A percentile compares a stretch with the other conserved stretches of the same genome.
phyloP scores from a whole-genome alignment of 257 asterid genomes.

The Lantana camara region DNA sequence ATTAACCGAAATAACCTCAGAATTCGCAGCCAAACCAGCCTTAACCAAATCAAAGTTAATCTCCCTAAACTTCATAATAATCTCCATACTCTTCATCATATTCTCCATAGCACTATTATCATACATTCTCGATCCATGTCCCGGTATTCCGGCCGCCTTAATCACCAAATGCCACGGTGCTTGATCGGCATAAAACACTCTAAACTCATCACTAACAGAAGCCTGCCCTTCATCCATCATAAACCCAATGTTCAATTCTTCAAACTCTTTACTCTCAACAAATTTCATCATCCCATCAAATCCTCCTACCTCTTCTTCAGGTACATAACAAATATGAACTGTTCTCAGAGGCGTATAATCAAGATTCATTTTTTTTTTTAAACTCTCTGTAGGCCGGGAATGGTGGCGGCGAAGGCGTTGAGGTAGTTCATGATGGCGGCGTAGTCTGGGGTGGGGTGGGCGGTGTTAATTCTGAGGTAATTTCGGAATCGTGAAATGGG shows the following conservation, averaged over 20 bases:
- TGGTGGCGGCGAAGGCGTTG: conserved; percentile 57
- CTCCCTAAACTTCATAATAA: conserved; percentile 77
- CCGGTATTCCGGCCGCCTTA: conserved; percentile 70
- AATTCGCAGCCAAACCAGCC: conserved; percentile 69
- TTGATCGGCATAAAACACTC: conserved; percentile 89
- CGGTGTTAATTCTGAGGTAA: conserved; percentile 84
- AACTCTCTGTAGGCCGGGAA: conserved; percentile 57
- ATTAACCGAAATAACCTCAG: conserved; percentile 88
- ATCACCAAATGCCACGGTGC: conserved; percentile 86
- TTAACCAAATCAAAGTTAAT: conserved; percentile 68
- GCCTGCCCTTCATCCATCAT: conserved; percentile 96
- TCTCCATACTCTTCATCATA: conserved; percentile 82
- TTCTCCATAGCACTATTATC: conserved; percentile 87
- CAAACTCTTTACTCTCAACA: conserved; percentile 53
- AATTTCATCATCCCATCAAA: conserved; percentile 86
- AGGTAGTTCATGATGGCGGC: conserved; percentile 65
- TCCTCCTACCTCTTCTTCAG: conserved; percentile 91
- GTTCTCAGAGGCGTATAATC: conserved; percentile 52
- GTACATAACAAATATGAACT: conserved; percentile 70
- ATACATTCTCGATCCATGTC: conserved; percentile 86
- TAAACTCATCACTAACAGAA: conserved; percentile 68
- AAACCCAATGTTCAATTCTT: conserved; percentile 70
- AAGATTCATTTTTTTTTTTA: conserved; percentile 20
- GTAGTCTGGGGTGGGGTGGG: conserved; percentile 86
- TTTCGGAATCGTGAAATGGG: conserved; percentile 62